These are phyloP conservation scores for Elaeis guineensis DNA, from an alignment of 176 grass and related monocot genomes.

Conservation along the genomic window DNA sequence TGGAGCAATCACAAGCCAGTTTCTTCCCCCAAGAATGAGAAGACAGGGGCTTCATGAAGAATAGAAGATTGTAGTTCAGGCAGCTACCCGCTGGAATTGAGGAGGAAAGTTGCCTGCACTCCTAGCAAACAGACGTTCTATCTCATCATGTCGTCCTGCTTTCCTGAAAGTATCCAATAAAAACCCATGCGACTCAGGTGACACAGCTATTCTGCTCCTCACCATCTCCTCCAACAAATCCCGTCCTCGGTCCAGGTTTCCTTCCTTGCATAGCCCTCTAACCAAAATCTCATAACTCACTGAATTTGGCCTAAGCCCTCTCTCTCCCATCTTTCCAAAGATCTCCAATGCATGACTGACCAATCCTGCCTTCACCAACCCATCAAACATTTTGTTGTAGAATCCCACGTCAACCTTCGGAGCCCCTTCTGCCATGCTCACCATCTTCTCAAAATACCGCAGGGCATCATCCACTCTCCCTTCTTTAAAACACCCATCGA, in stretches of 20 bases:
- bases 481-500: conserved; percentile 45
- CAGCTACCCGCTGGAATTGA: not conserved
- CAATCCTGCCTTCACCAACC: conserved; percentile 1
- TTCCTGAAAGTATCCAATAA: not conserved
- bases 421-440: not conserved
- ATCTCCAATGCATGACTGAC: conserved; percentile 2
- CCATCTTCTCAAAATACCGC: conserved; percentile 29
- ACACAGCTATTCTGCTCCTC: not conserved
- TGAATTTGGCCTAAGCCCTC: not conserved
- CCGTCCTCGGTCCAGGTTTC: not conserved
- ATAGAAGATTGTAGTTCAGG: not conserved
- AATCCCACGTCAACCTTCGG: not conserved
- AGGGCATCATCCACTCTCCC: conserved; percentile 31
- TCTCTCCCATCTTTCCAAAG: conserved; percentile 4
- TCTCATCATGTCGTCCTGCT: conserved; percentile 2
- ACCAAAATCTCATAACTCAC: conserved; percentile 3
- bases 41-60: too few species aligned
- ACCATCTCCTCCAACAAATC: conserved; percentile 9
- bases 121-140: not conserved
- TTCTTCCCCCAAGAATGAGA: too few species aligned
- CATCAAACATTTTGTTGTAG: conserved; percentile 7
- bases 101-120: not conserved
- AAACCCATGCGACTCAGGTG: conserved; percentile 1
- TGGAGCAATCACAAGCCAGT: too few species aligned
- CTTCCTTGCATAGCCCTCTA: not conserved